These are phyloP conservation scores for Metrosideros polymorpha DNA, from an alignment of 441 rosid species.

Conservation along the genomic window DNA sequence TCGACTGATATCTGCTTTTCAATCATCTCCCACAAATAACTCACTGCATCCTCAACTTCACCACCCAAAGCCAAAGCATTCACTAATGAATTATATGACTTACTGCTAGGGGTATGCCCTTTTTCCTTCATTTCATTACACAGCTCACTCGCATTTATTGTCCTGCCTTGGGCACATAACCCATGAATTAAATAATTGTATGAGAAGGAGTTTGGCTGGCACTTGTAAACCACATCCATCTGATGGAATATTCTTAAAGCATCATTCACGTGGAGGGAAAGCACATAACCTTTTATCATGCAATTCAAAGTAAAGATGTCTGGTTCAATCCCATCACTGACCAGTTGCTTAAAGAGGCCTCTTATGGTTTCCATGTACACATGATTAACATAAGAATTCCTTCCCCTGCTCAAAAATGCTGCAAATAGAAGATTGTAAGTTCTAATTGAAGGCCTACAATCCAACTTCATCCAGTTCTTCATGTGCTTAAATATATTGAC, in stretches of 20 bases:
- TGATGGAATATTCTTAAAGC: slow-evolving; percentile 89
- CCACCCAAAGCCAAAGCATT: slow-evolving; percentile 75
- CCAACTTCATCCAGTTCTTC: slow-evolving; percentile 43
- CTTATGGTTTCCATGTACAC: slow-evolving; percentile 79
- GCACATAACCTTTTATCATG: slow-evolving; percentile 81
- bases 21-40: slow-evolving; percentile 72
- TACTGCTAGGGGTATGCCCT: slow-evolving; percentile 63
- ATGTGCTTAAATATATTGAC: slow-evolving; percentile 80
- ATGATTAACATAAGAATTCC: slow-evolving; percentile 59
- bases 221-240: slow-evolving; percentile 62
- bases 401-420: slow-evolving; percentile 70
- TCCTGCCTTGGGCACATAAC: slow-evolving; percentile 76
- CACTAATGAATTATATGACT: slow-evolving; percentile 72
- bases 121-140: slow-evolving; percentile 64
- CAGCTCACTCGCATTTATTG: slow-evolving; percentile 65
- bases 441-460: slow-evolving; percentile 66
- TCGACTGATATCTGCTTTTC: slow-evolving; percentile 45
- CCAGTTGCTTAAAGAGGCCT: slow-evolving; percentile 77
- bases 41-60: slow-evolving; percentile 50
- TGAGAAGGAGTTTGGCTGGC: slow-evolving; percentile 67
- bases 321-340: slow-evolving; percentile 70
- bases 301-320: slow-evolving; percentile 73
- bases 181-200: slow-evolving; percentile 86
- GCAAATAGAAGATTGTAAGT: slow-evolving; percentile 72
- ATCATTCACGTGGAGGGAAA: slow-evolving; percentile 83